A percentile compares a stretch with the other conserved stretches of the same genome.
phyloP scores from a whole-genome alignment of 176 grass and related monocot species.

The Raddia distichophylla region DNA sequence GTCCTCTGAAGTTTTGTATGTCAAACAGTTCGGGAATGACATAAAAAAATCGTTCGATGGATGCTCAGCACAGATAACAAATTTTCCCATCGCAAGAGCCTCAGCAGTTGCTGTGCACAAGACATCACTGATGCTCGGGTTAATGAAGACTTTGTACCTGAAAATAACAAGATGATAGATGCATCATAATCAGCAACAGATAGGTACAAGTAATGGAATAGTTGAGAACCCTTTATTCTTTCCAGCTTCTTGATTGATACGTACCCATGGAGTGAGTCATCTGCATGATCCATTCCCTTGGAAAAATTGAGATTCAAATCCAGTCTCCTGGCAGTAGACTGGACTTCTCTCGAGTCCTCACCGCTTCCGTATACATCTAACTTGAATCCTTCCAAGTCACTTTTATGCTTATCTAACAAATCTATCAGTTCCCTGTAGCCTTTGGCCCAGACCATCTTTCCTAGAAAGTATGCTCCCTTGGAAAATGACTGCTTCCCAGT shows the following conservation, averaged over 20 bases:
- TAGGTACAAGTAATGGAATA: not conserved
- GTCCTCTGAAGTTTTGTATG: constrained; percentile 72
- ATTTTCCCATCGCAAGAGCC: constrained; percentile 88
- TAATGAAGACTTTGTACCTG: constrained; percentile 88
- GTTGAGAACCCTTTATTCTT: not conserved
- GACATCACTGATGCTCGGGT: constrained; percentile 82
- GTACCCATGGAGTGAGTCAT: constrained; percentile 81
- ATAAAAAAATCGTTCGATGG: constrained; percentile 82
- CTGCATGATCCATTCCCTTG: constrained; percentile 77
- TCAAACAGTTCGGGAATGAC: constrained; percentile 76
- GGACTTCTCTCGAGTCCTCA: constrained; percentile 72
- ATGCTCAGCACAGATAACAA: constrained; percentile 84
- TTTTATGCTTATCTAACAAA: constrained; percentile 69
- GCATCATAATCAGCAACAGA: constrained; percentile 20
- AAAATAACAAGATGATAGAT: not conserved
- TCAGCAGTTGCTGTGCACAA: constrained; percentile 90
- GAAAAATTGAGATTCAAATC: constrained; percentile 74
- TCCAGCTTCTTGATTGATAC: not conserved
- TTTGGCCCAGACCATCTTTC: constrained; percentile 95
- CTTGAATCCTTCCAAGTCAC: constrained; percentile 65
- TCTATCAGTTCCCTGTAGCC: constrained; percentile 75
- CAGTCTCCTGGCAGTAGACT: constrained; percentile 59
- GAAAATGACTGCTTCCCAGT: constrained; percentile 58
- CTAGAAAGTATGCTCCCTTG: constrained; percentile 79
- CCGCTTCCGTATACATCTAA: constrained; percentile 78